Evolutionary conservation across 2,329 filamentous ascomycete genomes (phyloP).

Genomic region (Trichoderma brevicompactum): DNA sequence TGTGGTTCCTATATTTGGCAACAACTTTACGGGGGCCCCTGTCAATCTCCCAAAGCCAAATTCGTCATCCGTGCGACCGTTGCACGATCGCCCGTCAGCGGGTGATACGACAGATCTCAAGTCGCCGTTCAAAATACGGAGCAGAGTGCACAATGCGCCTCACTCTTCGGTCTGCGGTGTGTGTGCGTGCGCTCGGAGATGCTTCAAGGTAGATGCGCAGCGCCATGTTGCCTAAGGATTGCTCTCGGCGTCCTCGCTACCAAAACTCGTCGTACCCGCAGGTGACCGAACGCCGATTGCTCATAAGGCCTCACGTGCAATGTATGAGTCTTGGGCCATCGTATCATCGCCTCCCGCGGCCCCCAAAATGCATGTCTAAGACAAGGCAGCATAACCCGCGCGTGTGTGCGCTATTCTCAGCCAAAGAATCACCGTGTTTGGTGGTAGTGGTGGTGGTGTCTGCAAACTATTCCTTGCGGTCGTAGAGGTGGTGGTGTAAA

Average conservation of each 20-base stretch:
- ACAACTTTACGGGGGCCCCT: conserved; percentile 13
- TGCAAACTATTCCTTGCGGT: background rate
- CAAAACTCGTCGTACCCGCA: background rate
- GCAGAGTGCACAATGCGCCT: background rate
- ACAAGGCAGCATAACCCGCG: conserved; percentile 26
- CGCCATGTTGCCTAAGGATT: background rate
- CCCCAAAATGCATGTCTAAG: conserved; percentile 28
- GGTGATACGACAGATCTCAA: conserved; percentile 21
- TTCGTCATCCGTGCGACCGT: conserved; percentile 28
- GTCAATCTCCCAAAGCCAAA: conserved; percentile 16
- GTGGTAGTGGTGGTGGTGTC: conserved; percentile 26
- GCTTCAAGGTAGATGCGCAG: background rate
- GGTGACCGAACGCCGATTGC: conserved; percentile 19
- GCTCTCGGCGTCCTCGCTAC: background rate
- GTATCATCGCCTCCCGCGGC: conserved; percentile 25
- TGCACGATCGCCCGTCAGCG: conserved; percentile 27
- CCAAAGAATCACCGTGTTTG: conserved; percentile 13
- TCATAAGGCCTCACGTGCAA: conserved; percentile 19
- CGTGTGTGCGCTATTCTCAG: conserved; percentile 18
- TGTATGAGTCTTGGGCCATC: conserved; percentile 12
- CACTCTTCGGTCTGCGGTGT: background rate
- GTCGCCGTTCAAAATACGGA: background rate
- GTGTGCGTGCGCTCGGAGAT: background rate
- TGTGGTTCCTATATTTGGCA: conserved; percentile 31
- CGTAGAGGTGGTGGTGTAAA: conserved; percentile 24